Evolutionary conservation across 2,329 filamentous ascomycete genomes (phyloP).

Genomic region (Cladosporium sp.): DNA sequence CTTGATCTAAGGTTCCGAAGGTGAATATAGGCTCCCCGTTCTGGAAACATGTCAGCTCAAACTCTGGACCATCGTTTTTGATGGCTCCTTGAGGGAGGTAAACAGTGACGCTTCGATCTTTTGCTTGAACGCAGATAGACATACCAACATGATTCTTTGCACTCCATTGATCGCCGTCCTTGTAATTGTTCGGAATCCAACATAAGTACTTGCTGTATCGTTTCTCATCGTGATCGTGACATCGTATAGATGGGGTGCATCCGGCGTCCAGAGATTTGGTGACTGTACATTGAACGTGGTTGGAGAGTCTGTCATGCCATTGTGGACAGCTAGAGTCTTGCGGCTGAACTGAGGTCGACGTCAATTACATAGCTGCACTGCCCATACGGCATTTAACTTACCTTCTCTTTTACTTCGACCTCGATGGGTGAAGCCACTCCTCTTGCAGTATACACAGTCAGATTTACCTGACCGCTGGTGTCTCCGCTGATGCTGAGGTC

Average conservation of each 20-base stretch:
- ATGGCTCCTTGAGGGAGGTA: too few relatives aligned
- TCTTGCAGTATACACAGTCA: not conserved
- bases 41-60: too few relatives aligned
- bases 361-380: not conserved
- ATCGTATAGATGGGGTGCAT: constrained; percentile 61
- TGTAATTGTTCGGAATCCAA: constrained; percentile 63
- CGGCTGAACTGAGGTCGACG: not conserved
- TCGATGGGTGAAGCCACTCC: constrained; percentile 14
- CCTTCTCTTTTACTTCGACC: constrained; percentile 14
- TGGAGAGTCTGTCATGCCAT: constrained; percentile 44
- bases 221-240: constrained; percentile 51
- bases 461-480: constrained; percentile 50
- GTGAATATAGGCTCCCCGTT: constrained; percentile 67
- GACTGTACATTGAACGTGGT: constrained; percentile 55
- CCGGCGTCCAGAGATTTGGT: constrained; percentile 62
- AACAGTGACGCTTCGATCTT: too few relatives aligned
- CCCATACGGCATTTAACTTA: not conserved
- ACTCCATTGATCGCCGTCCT: constrained; percentile 55
- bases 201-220: constrained; percentile 61
- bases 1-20: constrained; percentile 67
- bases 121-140: not conserved
- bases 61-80: too few relatives aligned
- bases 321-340: constrained; percentile 33
- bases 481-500: constrained; percentile 56
- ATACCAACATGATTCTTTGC: constrained; percentile 49